Conservation (phyloP, 139 green algal genomes). For the Coccomyxa sp. region DNA sequence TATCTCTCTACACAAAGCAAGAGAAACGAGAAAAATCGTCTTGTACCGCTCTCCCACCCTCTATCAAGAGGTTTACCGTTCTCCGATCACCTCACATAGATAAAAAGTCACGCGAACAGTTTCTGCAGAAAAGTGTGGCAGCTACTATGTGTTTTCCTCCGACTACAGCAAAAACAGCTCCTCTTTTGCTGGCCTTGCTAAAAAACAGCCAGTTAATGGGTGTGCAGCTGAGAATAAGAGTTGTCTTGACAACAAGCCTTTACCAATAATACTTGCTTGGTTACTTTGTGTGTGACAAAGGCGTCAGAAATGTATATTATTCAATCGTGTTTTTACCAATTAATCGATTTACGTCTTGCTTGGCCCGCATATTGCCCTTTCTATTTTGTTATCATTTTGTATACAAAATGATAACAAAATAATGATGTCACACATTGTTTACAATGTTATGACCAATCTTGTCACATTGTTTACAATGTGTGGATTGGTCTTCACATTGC, state of each 20-base stretch:
- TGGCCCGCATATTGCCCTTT: too few species aligned
- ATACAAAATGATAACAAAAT: too few species aligned
- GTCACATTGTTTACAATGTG: too few species aligned
- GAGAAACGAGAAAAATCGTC: neutral
- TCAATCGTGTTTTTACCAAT: too few species aligned
- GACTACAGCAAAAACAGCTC: neutral
- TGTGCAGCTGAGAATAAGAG: constrained; percentile 14
- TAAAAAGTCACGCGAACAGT: constrained; percentile 11
- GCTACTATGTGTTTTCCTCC: neutral
- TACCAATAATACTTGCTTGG: neutral
- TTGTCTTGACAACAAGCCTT: constrained; percentile 7
- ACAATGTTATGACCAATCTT: too few species aligned
- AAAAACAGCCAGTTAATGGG: neutral
- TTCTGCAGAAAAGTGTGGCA: constrained; percentile 11
- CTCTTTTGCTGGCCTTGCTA: neutral
- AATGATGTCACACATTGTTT: too few species aligned
- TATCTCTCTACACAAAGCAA: neutral
- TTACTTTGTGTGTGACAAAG: constrained; percentile 16
- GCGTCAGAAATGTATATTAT: too few species aligned
- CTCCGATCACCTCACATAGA: constrained; percentile 17
- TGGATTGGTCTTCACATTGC: too few species aligned
- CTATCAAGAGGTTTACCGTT: constrained; percentile 6
- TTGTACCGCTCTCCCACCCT: neutral
- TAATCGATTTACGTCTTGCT: too few species aligned
- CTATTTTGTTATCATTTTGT: too few species aligned